phyloP scores from a whole-genome alignment of 2,329 filamentous ascomycete species.

The Aspergillus sp. region DNA sequence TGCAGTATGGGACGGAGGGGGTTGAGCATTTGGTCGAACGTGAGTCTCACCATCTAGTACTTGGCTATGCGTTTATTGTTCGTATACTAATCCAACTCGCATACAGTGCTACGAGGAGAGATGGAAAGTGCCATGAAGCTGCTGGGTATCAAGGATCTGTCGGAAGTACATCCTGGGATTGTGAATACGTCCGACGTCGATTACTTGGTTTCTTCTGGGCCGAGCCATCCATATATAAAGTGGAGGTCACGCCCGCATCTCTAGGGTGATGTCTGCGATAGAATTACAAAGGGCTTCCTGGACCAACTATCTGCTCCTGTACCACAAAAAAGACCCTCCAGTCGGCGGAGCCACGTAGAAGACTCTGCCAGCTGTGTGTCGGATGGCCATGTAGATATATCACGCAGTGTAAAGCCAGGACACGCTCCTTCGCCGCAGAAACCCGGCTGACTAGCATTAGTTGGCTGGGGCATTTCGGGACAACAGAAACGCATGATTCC shows the following conservation, averaged over 20 bases:
- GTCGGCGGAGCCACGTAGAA: no score
- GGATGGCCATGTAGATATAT: no score
- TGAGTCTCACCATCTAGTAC: not conserved
- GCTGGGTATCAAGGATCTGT: conserved; percentile 11
- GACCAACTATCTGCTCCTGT: no score
- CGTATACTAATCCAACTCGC: not conserved
- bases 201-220: conserved; percentile 5
- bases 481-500: no score
- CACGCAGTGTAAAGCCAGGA: no score
- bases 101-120: conserved; percentile 8
- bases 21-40: conserved; percentile 8
- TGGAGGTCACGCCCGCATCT: conserved; percentile 3
- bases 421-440: no score
- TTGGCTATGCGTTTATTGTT: not conserved
- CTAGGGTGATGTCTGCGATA: not conserved
- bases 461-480: no score
- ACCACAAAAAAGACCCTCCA: no score
- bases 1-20: conserved; percentile 13
- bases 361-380: no score
- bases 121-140: conserved; percentile 16
- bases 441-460: no score
- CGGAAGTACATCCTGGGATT: conserved; percentile 6
- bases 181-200: conserved; percentile 15
- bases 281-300: no score
- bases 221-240: conserved; percentile 11